Percentiles rank a stretch among this genome's conserved stretches.
These are phyloP conservation scores for Aschersonia sp. DNA, from an alignment of 2,329 filamentous ascomycete species.

Conservation along the genomic window DNA sequence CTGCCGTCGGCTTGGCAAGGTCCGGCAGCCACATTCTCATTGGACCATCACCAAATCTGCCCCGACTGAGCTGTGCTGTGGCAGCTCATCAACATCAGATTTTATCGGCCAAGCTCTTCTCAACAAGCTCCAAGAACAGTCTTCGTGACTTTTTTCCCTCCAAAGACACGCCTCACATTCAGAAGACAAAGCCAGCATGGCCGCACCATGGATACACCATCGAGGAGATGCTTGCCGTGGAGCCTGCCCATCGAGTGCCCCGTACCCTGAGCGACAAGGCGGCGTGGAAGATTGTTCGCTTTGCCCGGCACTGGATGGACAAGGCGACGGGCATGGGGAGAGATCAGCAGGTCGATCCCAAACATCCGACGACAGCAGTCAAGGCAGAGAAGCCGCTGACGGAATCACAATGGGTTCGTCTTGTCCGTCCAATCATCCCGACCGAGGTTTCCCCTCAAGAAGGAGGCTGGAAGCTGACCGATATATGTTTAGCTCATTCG, in stretches of 20 bases:
- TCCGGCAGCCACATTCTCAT: not conserved
- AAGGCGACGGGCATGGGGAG: conserved; percentile 59
- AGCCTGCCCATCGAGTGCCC: conserved; percentile 62
- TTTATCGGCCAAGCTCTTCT: conserved; percentile 26
- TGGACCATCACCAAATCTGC: not conserved
- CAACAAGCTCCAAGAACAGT: conserved; percentile 28
- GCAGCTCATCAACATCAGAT: not conserved
- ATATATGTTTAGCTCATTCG: conserved; percentile 40
- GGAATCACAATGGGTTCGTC: conserved; percentile 64
- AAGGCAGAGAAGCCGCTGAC: conserved; percentile 48
- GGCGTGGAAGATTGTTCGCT: conserved; percentile 62
- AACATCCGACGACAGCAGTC: conserved; percentile 39
- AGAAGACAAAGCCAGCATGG: conserved; percentile 51
- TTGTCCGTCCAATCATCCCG: too few species aligned
- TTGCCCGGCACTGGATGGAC: conserved; percentile 71
- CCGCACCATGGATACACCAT: conserved; percentile 60
- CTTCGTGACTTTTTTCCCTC: conserved; percentile 49
- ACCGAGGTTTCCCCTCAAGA: too few species aligned
- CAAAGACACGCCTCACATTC: conserved; percentile 46
- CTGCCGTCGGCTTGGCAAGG: not conserved
- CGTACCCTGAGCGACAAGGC: conserved; percentile 61
- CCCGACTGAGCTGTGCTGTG: not conserved
- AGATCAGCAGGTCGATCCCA: conserved; percentile 52
- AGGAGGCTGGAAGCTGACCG: too few species aligned
- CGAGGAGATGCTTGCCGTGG: conserved; percentile 61